Evolutionary conservation across 345 rosid genomes (phyloP).

Genomic region (Dimocarpus longan): DNA sequence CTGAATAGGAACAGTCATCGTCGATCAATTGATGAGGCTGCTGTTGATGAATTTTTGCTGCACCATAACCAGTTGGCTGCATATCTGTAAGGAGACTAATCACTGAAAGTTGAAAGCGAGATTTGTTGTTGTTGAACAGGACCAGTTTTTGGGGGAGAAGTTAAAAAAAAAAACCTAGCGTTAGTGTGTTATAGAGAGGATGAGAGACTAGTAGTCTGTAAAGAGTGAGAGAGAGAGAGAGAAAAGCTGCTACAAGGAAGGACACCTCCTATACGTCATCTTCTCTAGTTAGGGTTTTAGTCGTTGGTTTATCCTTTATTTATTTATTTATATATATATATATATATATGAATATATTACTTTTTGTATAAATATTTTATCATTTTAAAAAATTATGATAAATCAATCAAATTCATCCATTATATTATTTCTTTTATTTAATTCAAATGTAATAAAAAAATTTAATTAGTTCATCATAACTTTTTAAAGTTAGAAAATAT

Average conservation of each 20-base stretch:
- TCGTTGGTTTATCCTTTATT: background rate
- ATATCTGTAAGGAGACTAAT: background rate
- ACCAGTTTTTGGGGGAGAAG: background rate
- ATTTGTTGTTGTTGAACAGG: background rate
- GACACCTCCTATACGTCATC: slow-evolving; percentile 8
- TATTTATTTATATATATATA: background rate
- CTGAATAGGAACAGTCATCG: slow-evolving; percentile 20
- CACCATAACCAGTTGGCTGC: slow-evolving; percentile 31
- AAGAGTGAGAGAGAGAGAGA: background rate
- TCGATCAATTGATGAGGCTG: slow-evolving; percentile 20
- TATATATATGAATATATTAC: too few relatives aligned
- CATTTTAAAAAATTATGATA: too few relatives aligned
- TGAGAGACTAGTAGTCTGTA: background rate
- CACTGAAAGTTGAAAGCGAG: background rate
- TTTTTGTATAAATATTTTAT: too few relatives aligned
- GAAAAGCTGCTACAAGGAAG: slow-evolving; percentile 11
- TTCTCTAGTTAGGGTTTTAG: slow-evolving; percentile 9
- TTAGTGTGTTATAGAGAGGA: background rate
- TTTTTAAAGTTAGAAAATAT: too few relatives aligned
- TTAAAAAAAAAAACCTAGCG: background rate
- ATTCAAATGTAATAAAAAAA: too few relatives aligned
- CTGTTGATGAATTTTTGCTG: slow-evolving; percentile 8
- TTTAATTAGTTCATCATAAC: too few relatives aligned
- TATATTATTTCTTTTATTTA: too few relatives aligned
- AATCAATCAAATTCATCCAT: too few relatives aligned